These are phyloP conservation scores for Lobosporangium transversale DNA, from an alignment of 192 early-diverging fungal species.

Conservation along the genomic window DNA sequence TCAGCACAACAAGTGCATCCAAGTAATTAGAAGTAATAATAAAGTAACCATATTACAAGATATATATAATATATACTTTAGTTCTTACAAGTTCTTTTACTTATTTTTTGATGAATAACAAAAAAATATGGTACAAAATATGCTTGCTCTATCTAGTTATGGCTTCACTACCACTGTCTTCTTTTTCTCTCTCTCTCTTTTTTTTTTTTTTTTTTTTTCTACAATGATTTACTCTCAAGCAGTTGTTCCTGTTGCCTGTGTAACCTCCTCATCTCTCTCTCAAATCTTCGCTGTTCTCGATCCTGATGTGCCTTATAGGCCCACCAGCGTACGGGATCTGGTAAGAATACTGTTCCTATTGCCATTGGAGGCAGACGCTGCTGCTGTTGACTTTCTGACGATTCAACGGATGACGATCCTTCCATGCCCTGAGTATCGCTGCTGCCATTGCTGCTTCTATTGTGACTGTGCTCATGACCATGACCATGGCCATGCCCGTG, in stretches of 20 bases:
- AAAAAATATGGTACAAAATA: too few species aligned
- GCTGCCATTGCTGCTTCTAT: too few species aligned
- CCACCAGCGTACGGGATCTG: slow-evolving; percentile 51
- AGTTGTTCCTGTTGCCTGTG: background rate
- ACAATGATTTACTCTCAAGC: background rate
- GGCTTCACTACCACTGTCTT: too few species aligned
- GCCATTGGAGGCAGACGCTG: slow-evolving; percentile 45
- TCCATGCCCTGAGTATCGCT: too few species aligned
- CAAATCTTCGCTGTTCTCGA: slow-evolving; percentile 12
- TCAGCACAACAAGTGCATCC: slow-evolving; percentile 1
- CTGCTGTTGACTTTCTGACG: background rate
- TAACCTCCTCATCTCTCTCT: slow-evolving; percentile 19
- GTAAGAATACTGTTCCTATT: slow-evolving; percentile 37
- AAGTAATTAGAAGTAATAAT: too few species aligned
- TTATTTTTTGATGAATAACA: too few species aligned
- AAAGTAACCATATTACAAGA: too few species aligned
- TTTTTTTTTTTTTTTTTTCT: background rate
- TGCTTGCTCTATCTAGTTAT: too few species aligned
- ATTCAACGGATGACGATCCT: background rate
- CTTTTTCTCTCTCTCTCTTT: background rate
- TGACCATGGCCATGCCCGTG: background rate
- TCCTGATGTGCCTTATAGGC: slow-evolving; percentile 39
- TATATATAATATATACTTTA: too few species aligned
- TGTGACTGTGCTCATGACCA: background rate
- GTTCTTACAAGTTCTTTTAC: too few species aligned